Conservation (phyloP, 2,329 filamentous ascomycete genomes). For the Fusarium nodosum region DNA sequence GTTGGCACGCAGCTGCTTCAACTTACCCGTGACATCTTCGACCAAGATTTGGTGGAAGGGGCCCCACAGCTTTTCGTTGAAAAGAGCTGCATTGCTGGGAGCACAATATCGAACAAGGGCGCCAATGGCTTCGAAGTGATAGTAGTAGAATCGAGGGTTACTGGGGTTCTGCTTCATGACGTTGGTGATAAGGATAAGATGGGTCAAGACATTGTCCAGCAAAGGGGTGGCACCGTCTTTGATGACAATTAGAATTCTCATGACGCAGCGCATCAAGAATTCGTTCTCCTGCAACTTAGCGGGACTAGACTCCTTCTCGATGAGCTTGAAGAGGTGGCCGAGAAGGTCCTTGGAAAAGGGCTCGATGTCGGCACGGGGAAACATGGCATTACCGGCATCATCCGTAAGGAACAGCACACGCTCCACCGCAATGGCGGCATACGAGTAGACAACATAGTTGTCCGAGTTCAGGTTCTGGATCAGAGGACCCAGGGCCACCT, state of each 20-base stretch:
- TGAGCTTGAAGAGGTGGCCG: slow-evolving; percentile 89
- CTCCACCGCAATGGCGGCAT: slow-evolving; percentile 97
- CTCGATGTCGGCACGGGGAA: slow-evolving; percentile 82
- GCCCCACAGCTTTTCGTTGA: slow-evolving; percentile 85
- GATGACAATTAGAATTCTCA: slow-evolving; percentile 96
- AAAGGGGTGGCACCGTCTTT: slow-evolving; percentile 83
- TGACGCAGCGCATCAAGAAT: slow-evolving; percentile 98
- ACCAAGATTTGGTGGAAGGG: slow-evolving; percentile 85
- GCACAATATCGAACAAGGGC: slow-evolving; percentile 82
- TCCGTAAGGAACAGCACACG: slow-evolving; percentile 87
- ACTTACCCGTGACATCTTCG: slow-evolving; percentile 82
- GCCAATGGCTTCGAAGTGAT: slow-evolving; percentile 94
- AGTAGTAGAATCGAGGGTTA: slow-evolving; percentile 98
- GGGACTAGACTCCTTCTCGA: slow-evolving; percentile 85
- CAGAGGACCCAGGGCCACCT: slow-evolving; percentile 86
- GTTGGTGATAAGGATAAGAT: slow-evolving; percentile 89
- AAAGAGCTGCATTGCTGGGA: slow-evolving; percentile 73
- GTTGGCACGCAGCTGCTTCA: not conserved
- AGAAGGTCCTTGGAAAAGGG: slow-evolving; percentile 88
- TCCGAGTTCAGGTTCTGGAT: slow-evolving; percentile 90
- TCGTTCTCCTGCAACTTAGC: slow-evolving; percentile 99
- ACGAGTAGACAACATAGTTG: slow-evolving; percentile 98
- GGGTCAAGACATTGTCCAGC: slow-evolving; percentile 82
- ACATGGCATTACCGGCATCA: slow-evolving; percentile 80
- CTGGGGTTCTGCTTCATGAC: slow-evolving; percentile 95